These are phyloP conservation scores for Boehmeria nivea DNA, from an alignment of 306 rosid species.

Conservation along the genomic window DNA sequence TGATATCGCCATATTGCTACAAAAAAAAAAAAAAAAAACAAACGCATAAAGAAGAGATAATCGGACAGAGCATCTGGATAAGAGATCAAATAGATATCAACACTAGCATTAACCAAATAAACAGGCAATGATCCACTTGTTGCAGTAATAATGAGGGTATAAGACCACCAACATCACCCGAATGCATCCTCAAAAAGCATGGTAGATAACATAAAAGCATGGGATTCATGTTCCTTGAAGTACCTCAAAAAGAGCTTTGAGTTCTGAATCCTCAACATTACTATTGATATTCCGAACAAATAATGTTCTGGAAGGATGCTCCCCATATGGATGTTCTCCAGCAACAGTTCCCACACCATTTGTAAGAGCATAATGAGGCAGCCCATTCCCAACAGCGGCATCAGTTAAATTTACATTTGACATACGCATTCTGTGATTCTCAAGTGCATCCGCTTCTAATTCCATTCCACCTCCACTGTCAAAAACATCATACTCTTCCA, in stretches of 20 bases:
- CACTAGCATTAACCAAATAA: too few species aligned
- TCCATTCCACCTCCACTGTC: constrained; percentile 90
- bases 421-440: constrained; percentile 43
- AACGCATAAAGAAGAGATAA: not conserved
- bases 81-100: not conserved
- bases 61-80: not conserved
- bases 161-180: too few species aligned
- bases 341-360: constrained; percentile 78
- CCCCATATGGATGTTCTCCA: constrained; percentile 93
- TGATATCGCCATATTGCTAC: constrained; percentile 88
- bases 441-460: constrained; percentile 63
- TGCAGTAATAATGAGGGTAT: too few species aligned
- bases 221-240: constrained; percentile 16
- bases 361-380: constrained; percentile 46
- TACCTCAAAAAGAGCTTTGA: constrained; percentile 79
- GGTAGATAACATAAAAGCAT: constrained; percentile 9
- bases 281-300: constrained; percentile 91
- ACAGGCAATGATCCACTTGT: too few species aligned
- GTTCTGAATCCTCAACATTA: constrained; percentile 87
- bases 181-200: not conserved
- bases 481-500: constrained; percentile 78
- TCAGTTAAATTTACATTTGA: constrained; percentile 60
- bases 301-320: constrained; percentile 92
- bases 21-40: constrained; percentile 6
- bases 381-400: constrained; percentile 41